A percentile compares a stretch with the other conserved stretches of the same genome.
Evolutionary conservation across 495 filamentous ascomycete species (phyloP).

Genomic region (Alectoria sarmentosa): DNA sequence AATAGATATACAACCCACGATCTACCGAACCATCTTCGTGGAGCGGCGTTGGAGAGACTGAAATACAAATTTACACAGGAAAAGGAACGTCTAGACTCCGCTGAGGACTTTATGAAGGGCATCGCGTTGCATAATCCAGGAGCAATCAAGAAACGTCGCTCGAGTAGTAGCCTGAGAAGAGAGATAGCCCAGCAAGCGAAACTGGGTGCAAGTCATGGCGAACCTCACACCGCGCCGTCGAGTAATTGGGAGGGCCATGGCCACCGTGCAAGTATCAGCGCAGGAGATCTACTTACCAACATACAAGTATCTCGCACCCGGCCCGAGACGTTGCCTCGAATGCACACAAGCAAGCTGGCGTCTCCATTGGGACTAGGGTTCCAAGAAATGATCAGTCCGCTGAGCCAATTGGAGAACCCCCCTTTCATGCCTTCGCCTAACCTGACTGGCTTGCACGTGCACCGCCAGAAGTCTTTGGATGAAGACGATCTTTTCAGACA

Average conservation of each 20-base stretch:
- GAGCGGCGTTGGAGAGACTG: constrained; percentile 71
- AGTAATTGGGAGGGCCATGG: constrained; percentile 5
- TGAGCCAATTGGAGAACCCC: constrained; percentile 49
- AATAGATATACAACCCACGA: constrained; percentile 86
- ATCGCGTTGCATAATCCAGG: constrained; percentile 90
- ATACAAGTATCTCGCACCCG: constrained; percentile 60
- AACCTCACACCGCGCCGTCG: constrained; percentile 25
- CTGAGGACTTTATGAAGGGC: constrained; percentile 82
- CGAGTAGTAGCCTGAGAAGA: constrained; percentile 68
- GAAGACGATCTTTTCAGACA: constrained; percentile 84
- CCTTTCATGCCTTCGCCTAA: constrained; percentile 53
- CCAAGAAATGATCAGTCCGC: constrained; percentile 42
- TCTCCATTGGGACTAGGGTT: constrained; percentile 28
- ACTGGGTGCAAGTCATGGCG: constrained; percentile 30
- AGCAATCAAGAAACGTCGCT: constrained; percentile 57
- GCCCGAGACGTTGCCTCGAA: constrained; percentile 6
- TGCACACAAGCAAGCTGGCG: constrained; percentile 31
- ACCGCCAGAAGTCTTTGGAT: constrained; percentile 68
- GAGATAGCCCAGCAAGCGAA: constrained; percentile 71
- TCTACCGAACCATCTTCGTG: constrained; percentile 84
- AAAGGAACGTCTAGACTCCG: constrained; percentile 65
- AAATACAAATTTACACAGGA: constrained; percentile 92
- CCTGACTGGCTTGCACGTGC: constrained; percentile 41
- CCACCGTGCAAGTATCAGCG: constrained; percentile 42
- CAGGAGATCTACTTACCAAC: constrained; percentile 75